Percentiles rank a stretch among this genome's conserved stretches.
Conservation (phyloP, 139 green algal genomes). For the Nannochloris sp. region DNA sequence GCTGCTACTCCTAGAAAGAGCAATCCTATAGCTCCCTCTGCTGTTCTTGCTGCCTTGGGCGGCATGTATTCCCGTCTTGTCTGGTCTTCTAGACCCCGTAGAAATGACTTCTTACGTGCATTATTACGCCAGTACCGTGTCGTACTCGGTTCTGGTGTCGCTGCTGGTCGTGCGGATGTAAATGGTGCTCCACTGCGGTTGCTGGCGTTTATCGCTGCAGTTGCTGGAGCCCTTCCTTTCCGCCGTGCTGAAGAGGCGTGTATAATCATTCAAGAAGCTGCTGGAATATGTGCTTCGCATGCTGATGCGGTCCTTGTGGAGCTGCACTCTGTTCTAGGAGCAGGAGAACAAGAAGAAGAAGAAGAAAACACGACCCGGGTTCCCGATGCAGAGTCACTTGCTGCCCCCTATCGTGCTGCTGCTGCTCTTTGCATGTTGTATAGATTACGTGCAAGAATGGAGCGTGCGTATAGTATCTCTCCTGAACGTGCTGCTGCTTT, state of each 20-base stretch:
- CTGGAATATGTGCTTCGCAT: not conserved
- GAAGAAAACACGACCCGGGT: not conserved
- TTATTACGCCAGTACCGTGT: not conserved
- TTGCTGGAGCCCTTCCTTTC: not conserved
- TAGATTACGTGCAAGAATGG: not conserved
- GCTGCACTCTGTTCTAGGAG: not conserved
- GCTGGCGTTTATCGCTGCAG: not conserved
- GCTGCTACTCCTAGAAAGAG: too few relatives aligned
- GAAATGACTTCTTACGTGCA: not conserved
- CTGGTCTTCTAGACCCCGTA: not conserved
- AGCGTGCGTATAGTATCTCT: not conserved
- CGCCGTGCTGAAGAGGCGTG: not conserved
- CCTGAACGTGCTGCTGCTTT: not conserved
- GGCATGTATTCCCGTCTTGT: not conserved
- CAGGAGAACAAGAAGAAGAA: not conserved
- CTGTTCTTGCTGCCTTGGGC: not conserved
- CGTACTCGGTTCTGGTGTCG: not conserved
- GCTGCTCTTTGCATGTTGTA: not conserved
- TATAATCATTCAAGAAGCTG: constrained; percentile 1
- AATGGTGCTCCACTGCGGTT: not conserved
- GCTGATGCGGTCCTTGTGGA: not conserved
- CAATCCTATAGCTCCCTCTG: not conserved
- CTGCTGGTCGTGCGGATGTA: not conserved
- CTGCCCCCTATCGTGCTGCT: not conserved
- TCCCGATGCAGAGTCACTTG: not conserved